Percentiles rank a stretch among this genome's conserved stretches.
These are phyloP conservation scores for Ceriops decandra DNA, from an alignment of 345 rosid species.

Conservation along the genomic window DNA sequence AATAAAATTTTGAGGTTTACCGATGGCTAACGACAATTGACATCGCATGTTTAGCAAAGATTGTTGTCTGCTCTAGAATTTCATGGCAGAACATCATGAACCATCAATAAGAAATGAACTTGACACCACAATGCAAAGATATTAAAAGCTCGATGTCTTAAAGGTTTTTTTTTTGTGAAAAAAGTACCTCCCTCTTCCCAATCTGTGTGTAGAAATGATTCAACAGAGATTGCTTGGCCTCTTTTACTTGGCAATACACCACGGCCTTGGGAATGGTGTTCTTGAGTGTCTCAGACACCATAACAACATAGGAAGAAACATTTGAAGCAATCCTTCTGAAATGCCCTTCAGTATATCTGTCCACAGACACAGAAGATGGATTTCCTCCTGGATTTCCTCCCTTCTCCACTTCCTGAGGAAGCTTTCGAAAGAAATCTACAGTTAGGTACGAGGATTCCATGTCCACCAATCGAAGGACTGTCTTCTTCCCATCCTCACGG, in stretches of 20 bases:
- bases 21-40: neutral
- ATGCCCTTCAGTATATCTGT: slow-evolving; percentile 34
- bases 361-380: slow-evolving; percentile 20
- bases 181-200: slow-evolving; percentile 34
- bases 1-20: neutral
- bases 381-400: slow-evolving; percentile 28
- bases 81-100: too few species aligned
- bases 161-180: too few species aligned
- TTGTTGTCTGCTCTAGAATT: too few species aligned
- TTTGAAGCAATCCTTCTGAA: slow-evolving; percentile 43
- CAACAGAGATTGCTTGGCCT: slow-evolving; percentile 35
- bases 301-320: slow-evolving; percentile 31
- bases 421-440: slow-evolving; percentile 37
- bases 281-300: slow-evolving; percentile 38
- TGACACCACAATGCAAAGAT: neutral
- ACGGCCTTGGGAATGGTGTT: slow-evolving; percentile 35
- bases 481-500: slow-evolving; percentile 36
- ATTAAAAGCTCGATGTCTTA: neutral
- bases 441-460: slow-evolving; percentile 41
- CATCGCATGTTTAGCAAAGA: neutral
- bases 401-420: slow-evolving; percentile 40
- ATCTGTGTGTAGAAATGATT: slow-evolving; percentile 33
- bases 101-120: neutral
- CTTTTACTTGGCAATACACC: slow-evolving; percentile 38
- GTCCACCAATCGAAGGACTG: slow-evolving; percentile 35